These are phyloP conservation scores for Barnettozyma sp. DNA, from an alignment of 805 yeast genomes.

Conservation along the genomic window DNA sequence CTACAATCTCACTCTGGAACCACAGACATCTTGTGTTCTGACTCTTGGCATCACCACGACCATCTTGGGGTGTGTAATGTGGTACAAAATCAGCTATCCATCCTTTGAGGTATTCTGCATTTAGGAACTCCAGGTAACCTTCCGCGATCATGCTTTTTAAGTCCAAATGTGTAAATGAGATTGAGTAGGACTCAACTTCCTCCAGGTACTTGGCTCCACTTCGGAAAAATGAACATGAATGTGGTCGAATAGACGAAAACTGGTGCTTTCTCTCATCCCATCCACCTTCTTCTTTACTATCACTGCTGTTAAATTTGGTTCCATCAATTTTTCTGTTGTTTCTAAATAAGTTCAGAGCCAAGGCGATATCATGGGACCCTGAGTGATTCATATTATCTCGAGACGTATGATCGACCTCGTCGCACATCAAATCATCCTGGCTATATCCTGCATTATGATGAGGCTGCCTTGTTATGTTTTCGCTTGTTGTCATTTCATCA, in stretches of 20 bases:
- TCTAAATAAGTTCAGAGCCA: too few species aligned
- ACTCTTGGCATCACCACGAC: not conserved
- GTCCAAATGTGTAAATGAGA: constrained; percentile 9
- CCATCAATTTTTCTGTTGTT: too few species aligned
- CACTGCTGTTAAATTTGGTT: too few species aligned
- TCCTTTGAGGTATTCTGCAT: not conserved
- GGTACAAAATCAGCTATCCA: constrained; percentile 4
- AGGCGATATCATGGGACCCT: too few species aligned
- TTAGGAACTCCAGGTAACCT: constrained; percentile 7
- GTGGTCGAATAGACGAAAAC: constrained; percentile 13
- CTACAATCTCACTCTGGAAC: constrained; percentile 15
- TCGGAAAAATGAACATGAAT: constrained; percentile 13
- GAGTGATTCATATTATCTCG: too few species aligned
- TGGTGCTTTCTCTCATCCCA: not conserved
- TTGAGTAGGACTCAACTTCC: not conserved
- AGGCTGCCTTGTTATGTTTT: not conserved
- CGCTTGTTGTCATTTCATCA: not conserved
- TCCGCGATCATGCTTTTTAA: constrained; percentile 1
- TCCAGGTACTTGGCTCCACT: constrained; percentile 14
- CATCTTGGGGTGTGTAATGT: not conserved
- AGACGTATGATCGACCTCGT: too few species aligned
- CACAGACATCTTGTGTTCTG: not conserved
- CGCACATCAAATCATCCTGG: too few species aligned
- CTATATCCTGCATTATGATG: too few species aligned
- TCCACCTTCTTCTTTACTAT: constrained; percentile 5